Base-by-base conservation (phyloP, 148 eudicot species). In the Chenopodium berlandieri region DNA sequence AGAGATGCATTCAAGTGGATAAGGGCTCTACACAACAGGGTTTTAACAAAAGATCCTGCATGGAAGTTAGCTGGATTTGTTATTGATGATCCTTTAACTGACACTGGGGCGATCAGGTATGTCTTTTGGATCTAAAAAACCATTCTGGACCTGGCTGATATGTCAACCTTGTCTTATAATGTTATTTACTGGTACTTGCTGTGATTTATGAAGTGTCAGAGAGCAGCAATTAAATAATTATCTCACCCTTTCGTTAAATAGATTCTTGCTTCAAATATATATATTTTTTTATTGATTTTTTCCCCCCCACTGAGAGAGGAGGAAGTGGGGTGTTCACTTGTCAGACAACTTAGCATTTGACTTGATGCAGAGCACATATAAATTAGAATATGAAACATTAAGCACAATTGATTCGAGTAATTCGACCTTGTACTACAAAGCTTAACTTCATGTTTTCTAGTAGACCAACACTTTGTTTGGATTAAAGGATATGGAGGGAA, bases 41-140 rank as follows among this genome's bases (percentile, higher is more conserved):
- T 90, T 85, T 85, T 82, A 60, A 84, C 90, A 3, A 95, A 91
- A 83, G 97, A 92, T 83, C 92, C 97, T 75, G 54, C 90, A 2
- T 95, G 99, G 99, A 95, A 88, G 76, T 86, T 95, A 79, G 97
- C 97, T 58, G 99, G 99, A 34, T 95, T 91, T 86, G 81, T 94
- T 75, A 84, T 95, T 34, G 99, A 95, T 82, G 97, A 94, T 87
- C 99, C 99, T 80, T 87, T 85, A 70, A 83, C 87, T 58, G 97
- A 95, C 76, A 80, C 89, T 79, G 75, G 82, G 50, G 88, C 92
- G 23, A 91, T 94, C 85, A 92, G 94, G 99, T 95, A 68, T 66
- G 80, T 20, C 84, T 63, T 81, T 62, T 70, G 63, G 79, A 20
- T 25, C 68, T 23, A 30, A 9, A 34, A 68, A 70, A 73, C 20